Base-by-base conservation (phyloP, 352 stramenopile species). In the Pythium brassicae region DNA sequence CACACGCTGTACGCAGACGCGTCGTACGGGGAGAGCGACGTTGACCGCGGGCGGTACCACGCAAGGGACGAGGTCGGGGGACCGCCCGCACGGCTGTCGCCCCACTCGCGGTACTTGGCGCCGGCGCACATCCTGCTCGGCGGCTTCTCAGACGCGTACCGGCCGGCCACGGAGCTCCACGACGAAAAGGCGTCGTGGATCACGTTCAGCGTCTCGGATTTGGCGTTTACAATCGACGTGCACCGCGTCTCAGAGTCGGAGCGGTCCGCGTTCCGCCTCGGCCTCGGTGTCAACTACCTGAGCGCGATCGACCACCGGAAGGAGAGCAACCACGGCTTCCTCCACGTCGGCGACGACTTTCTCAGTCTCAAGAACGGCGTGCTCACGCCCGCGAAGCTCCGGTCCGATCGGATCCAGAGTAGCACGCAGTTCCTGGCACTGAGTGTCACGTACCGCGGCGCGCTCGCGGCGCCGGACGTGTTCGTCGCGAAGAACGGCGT, bases 331-430 rank as follows among this genome's bases (percentile, higher is more conserved):
- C 83, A 91, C 27, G 83, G 74, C 6, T 56, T 95, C 7, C 64
- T 95, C 12, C 84, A 95, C 55, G 59, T 95, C 20, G 86, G 86
- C 0, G 81, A 95, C 55, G 83, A 87, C 20, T 95, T 95, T 62
- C 64, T 95, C 29, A 83, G 61, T 19, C 65, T 92, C 40, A 89
- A 92, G 42, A 88, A 91, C 50, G 85, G 85, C 1, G 51, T 84
- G 10, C 62, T 95, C 37, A 84, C 71, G 0, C 78, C 83, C 19
- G 70, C 81, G 12, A 86, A 85, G 44, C 78, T 95, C 46, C 72
- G 71, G n/a, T 68, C 81, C 0, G 81, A 92, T 25, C 77, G 81
- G 50, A 60, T 87, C 14, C 75, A 74, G 23, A 69, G n/a, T n/a
- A n/a, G 66, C 42, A 78, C 70, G 0, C 78, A 80, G 0, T 91